Conservation (phyloP, 2,329 filamentous ascomycete species). For the Dactylellina cionopaga region DNA sequence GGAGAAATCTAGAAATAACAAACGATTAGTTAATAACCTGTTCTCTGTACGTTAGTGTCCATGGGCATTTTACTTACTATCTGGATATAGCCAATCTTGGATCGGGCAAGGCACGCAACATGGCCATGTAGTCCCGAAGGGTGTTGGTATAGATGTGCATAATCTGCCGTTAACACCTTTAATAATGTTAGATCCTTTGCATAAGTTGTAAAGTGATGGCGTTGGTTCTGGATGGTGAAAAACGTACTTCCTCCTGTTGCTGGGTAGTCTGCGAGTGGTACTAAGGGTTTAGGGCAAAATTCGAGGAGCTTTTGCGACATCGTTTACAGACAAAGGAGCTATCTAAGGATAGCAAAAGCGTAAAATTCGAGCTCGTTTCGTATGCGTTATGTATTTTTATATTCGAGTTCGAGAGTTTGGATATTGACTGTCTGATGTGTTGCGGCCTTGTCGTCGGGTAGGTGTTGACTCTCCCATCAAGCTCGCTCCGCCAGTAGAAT, state of each 20-base stretch:
- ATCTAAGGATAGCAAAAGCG: conserved; percentile 23
- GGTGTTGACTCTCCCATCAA: conserved; percentile 23
- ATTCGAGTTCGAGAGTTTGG: conserved; percentile 8
- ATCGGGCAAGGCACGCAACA: conserved; percentile 87
- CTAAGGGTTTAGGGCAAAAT: conserved; percentile 74
- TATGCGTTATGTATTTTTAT: conserved; percentile 11
- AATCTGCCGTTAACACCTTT: conserved; percentile 69
- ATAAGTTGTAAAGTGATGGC: background rate
- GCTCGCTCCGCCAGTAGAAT: conserved; percentile 21
- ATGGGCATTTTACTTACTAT: conserved; percentile 63
- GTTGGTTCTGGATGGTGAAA: conserved; percentile 6
- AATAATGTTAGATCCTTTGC: conserved; percentile 24
- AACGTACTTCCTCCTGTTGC: conserved; percentile 73
- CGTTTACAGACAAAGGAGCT: conserved; percentile 3
- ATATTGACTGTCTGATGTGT: conserved; percentile 27
- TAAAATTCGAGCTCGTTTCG: conserved; percentile 1
- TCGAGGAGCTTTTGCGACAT: conserved; percentile 30
- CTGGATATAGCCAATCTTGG: conserved; percentile 77
- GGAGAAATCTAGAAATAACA: conserved; percentile 70
- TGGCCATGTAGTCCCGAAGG: conserved; percentile 68
- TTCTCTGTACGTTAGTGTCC: background rate
- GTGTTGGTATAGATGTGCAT: conserved; percentile 62
- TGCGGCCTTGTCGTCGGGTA: conserved; percentile 14
- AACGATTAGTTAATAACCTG: conserved; percentile 50
- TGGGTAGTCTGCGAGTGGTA: conserved; percentile 71